Evolutionary conservation across 192 early-diverging fungal species (phyloP).

Genomic region (Dissophora globulifera): DNA sequence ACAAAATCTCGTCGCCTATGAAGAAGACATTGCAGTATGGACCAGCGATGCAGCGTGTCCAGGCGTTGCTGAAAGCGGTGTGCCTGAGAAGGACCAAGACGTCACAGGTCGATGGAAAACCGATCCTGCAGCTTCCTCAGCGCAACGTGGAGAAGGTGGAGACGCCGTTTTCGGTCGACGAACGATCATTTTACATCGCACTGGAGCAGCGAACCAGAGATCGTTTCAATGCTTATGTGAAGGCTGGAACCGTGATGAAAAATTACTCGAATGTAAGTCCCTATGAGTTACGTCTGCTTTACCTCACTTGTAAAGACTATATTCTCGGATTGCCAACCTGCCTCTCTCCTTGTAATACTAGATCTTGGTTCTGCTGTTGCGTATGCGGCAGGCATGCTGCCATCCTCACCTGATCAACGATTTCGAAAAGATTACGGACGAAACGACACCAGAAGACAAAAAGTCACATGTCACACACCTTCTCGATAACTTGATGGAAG

Average conservation of each 20-base stretch:
- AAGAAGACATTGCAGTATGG: constrained; percentile 36
- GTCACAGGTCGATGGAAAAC: constrained; percentile 67
- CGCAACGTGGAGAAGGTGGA: constrained; percentile 58
- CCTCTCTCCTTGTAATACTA: not conserved
- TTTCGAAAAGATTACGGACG: constrained; percentile 27
- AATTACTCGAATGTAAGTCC: constrained; percentile 64
- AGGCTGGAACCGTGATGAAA: constrained; percentile 61
- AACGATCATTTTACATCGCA: constrained; percentile 69
- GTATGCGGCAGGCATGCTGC: constrained; percentile 64
- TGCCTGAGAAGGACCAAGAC: constrained; percentile 80
- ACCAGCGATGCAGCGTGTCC: constrained; percentile 62
- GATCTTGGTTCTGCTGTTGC: constrained; percentile 60
- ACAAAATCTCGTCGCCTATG: constrained; percentile 60
- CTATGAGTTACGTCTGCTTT: not conserved
- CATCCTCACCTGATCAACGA: constrained; percentile 62
- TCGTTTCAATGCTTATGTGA: constrained; percentile 59
- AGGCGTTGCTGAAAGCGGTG: constrained; percentile 65
- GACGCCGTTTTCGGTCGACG: constrained; percentile 60
- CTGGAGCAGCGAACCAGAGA: constrained; percentile 47
- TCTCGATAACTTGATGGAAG: constrained; percentile 30
- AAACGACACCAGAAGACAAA: not conserved
- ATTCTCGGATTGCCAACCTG: too few species aligned
- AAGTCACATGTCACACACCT: constrained; percentile 19
- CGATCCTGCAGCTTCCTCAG: constrained; percentile 70
- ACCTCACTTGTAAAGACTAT: too few species aligned